phyloP scores from a whole-genome alignment of 2,329 filamentous ascomycete genomes.

The Fusarium domesticum region DNA sequence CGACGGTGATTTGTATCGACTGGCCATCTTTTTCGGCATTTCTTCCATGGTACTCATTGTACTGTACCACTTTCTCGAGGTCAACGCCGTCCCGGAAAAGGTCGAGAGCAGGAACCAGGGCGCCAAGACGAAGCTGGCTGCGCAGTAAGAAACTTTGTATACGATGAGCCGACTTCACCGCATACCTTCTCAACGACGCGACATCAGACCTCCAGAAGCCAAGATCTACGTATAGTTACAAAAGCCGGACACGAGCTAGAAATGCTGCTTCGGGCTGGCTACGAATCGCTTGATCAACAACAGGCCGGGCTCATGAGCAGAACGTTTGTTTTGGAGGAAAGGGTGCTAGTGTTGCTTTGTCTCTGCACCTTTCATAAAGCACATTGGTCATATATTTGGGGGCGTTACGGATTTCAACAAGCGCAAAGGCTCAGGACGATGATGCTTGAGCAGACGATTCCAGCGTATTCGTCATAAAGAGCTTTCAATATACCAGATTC shows the following conservation, averaged over 20 bases:
- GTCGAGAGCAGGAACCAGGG: slow-evolving; percentile 11
- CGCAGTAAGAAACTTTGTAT: too few species aligned
- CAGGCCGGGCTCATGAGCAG: too few species aligned
- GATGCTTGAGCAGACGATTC: background rate
- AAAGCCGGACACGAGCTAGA: too few species aligned
- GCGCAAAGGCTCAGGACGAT: too few species aligned
- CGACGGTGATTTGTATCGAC: slow-evolving; percentile 83
- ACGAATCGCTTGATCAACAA: too few species aligned
- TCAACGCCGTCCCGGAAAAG: slow-evolving; percentile 60
- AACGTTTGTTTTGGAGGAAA: too few species aligned
- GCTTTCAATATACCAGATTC: background rate
- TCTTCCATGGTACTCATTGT: slow-evolving; percentile 90
- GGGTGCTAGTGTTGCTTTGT: too few species aligned
- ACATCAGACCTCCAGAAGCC: too few species aligned
- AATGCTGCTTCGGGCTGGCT: too few species aligned
- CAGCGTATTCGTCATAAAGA: background rate
- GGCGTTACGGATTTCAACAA: background rate
- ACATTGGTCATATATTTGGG: background rate
- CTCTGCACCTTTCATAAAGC: background rate
- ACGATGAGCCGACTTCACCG: too few species aligned
- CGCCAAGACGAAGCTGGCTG: slow-evolving; percentile 16
- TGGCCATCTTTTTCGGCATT: slow-evolving; percentile 90
- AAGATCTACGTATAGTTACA: too few species aligned
- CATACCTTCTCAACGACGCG: too few species aligned
- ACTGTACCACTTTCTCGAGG: slow-evolving; percentile 92